Evolutionary conservation across 1,284 basidiomycete species (phyloP), one percentile per base, ranked within the genome.

Genomic region (Puccinia horiana): DNA sequence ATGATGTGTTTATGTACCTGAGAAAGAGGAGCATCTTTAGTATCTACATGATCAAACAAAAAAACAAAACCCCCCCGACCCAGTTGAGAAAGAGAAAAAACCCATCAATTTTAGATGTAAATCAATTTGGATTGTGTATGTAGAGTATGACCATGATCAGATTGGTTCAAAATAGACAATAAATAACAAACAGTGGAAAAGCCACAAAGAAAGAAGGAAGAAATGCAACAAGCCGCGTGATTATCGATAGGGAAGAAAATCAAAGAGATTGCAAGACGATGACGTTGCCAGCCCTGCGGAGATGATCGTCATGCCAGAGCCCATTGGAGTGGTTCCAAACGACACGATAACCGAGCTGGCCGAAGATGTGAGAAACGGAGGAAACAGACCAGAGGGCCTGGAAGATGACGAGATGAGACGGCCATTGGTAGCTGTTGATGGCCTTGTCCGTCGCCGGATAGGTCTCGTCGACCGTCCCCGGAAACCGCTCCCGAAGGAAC

Each of bases 351-450:
- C 93, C 93, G 69, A 90, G 88, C 26, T 85, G 85, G 47, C 86
- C 84, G 65, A 98, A 87, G 26, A 92, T 78, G 5, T 87, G 84
- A 73, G 87, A 82, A 0, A 73, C 42, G 9, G 65, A 47, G 52
- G 81, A 2, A 14, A 89, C 86, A 12, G 89, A 86, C 47, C 95
- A 87, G 69, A 96, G 88, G 9, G 89, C 89, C 1, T 93, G 93
- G 85, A 97, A 98, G 72, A 95, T 88, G 2, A 94, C 90, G 5
- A 97, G 85, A 86, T 94, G 91, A 73, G 89, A 90, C 0, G 94
- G 94, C 94, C 93, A 95, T 82, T 90, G 88, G 84, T 95, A 92
- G 67, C 83, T 85, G 92, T 92, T 92, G 1, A 86, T 82, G 75
- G 84, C 77, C 79, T 84, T 77, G 65, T 82, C 89, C 0, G 92